These are phyloP conservation scores for Lentinula novae-zelandiae DNA, from an alignment of 1,284 basidiomycete genomes.

Conservation along the genomic window DNA sequence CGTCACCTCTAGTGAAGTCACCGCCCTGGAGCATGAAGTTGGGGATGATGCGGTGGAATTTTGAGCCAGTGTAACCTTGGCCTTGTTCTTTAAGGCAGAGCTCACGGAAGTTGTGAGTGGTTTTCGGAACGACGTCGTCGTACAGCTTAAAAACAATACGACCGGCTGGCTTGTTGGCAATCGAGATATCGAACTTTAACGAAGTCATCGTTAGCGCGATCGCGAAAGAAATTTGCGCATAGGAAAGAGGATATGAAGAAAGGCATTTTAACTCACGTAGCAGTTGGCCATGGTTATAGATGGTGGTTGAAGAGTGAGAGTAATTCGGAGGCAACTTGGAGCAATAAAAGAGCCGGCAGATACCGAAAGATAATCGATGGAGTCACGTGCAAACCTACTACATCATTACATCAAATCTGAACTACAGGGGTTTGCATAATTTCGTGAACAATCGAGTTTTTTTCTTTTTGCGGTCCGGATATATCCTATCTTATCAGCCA, in stretches of 20 bases:
- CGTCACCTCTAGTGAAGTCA: slow-evolving; percentile 72
- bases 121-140: slow-evolving; percentile 68
- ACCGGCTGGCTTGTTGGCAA: slow-evolving; percentile 65
- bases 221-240: background rate
- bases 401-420: too few species aligned
- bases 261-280: slow-evolving; percentile 11
- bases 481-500: too few species aligned
- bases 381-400: background rate
- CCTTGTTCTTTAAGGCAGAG: slow-evolving; percentile 78
- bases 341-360: slow-evolving; percentile 2
- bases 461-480: too few species aligned
- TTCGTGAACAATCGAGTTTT: too few species aligned
- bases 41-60: slow-evolving; percentile 86
- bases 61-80: slow-evolving; percentile 60
- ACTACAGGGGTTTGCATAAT: too few species aligned
- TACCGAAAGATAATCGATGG: slow-evolving; percentile 9
- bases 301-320: slow-evolving; percentile 10
- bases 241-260: background rate
- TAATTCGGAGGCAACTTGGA: background rate
- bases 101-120: slow-evolving; percentile 78
- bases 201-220: background rate
- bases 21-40: slow-evolving; percentile 87
- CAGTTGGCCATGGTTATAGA: slow-evolving; percentile 13
- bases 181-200: slow-evolving; percentile 75
- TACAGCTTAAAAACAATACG: slow-evolving; percentile 74